Evolutionary conservation across 2,329 filamentous ascomycete species (phyloP).

Genomic region (Ophiostoma pallidulum): DNA sequence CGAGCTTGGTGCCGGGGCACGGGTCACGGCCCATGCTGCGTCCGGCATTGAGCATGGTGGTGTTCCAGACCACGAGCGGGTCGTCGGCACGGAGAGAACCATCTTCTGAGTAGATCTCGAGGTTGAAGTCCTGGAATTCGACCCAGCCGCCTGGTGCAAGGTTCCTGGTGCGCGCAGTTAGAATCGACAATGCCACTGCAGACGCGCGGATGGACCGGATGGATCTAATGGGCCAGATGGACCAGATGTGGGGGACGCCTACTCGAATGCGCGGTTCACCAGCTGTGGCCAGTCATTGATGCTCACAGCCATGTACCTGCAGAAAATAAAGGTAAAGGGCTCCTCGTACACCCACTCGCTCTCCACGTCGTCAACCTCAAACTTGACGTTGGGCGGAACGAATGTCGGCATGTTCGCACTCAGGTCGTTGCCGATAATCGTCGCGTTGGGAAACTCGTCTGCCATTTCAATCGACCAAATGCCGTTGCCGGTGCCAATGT

Average conservation of each 20-base stretch:
- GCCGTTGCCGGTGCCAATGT: constrained; percentile 15
- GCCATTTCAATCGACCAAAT: constrained; percentile 14
- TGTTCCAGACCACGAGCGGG: constrained; percentile 9
- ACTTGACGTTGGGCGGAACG: constrained; percentile 18
- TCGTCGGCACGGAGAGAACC: constrained; percentile 9
- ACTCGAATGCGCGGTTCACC: constrained; percentile 11
- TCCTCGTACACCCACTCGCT: constrained; percentile 16
- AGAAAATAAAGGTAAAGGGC: constrained; percentile 16
- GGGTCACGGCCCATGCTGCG: constrained; percentile 16
- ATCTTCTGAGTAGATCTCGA: constrained; percentile 16
- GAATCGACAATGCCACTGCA: background rate
- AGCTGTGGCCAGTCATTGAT: constrained; percentile 17
- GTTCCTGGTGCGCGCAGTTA: no score
- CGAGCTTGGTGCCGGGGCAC: constrained; percentile 22
- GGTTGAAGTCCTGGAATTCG: constrained; percentile 19
- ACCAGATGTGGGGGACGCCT: background rate
- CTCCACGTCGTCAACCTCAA: constrained; percentile 19
- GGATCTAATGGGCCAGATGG: no score
- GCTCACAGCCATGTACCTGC: constrained; percentile 15
- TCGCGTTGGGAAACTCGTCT: constrained; percentile 10
- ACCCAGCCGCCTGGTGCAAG: constrained; percentile 18
- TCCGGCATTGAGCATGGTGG: constrained; percentile 16
- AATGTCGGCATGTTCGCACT: constrained; percentile 18
- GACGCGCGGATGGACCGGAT: no score
- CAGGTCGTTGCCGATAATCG: constrained; percentile 18